Conservation (phyloP, 208 protist genomes). For the Wallacemonas sp. region DNA sequence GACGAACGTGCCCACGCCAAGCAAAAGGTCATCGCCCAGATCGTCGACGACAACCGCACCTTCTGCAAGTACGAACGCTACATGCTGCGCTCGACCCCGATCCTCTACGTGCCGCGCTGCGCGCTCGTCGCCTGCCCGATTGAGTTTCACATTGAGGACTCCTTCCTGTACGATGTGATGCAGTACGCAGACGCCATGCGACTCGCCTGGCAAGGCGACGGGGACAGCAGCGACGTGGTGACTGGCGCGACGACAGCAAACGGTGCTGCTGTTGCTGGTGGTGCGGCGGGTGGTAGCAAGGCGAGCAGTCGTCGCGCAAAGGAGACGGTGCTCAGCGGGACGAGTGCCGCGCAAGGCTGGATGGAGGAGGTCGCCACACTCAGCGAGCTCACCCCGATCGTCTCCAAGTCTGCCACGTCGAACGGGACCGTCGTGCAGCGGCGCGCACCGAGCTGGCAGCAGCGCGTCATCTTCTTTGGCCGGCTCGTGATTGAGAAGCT, state of each 20-base stretch:
- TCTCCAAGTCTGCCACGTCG: too few species aligned
- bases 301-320: too few species aligned
- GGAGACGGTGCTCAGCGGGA: background rate
- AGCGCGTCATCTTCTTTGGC: slow-evolving; percentile 49
- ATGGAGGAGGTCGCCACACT: slow-evolving; percentile 8
- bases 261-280: background rate
- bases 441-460: slow-evolving; percentile 34
- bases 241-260: background rate
- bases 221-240: background rate
- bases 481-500: slow-evolving; percentile 59
- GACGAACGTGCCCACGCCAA: slow-evolving; percentile 64
- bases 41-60: slow-evolving; percentile 39
- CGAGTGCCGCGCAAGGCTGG: background rate
- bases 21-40: slow-evolving; percentile 61
- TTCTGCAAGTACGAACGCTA: slow-evolving; percentile 45
- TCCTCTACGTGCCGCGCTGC: slow-evolving; percentile 53
- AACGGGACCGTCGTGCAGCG: too few species aligned
- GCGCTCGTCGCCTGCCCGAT: slow-evolving; percentile 36
- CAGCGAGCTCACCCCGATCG: background rate
- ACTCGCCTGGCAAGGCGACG: slow-evolving; percentile 23
- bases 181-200: slow-evolving; percentile 36
- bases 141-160: slow-evolving; percentile 76
- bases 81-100: slow-evolving; percentile 57
- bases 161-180: slow-evolving; percentile 60
- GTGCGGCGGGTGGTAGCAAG: background rate